Evolutionary conservation across 2,329 filamentous ascomycete species (phyloP).

Genomic region (Seiridium unicorne): DNA sequence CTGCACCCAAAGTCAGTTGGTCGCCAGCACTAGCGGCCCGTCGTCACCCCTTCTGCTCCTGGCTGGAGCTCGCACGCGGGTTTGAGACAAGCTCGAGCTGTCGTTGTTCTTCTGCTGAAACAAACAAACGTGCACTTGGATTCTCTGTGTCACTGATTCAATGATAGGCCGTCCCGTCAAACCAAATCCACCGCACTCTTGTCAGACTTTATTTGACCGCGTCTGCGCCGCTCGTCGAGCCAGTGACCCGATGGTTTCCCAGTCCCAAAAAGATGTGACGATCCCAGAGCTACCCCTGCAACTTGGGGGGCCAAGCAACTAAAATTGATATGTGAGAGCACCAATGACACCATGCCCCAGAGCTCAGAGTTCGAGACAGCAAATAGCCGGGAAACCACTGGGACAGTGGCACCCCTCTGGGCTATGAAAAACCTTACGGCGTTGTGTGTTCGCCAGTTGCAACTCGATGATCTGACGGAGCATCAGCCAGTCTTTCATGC

Average conservation of each 20-base stretch:
- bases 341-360: not conserved
- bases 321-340: not conserved
- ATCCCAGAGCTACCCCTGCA: conserved; percentile 3
- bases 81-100: not conserved
- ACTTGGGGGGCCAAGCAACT: not conserved
- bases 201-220: too few relatives aligned
- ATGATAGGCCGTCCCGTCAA: not conserved
- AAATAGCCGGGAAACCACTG: not conserved
- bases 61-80: conserved; percentile 2
- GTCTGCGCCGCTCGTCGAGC: too few relatives aligned
- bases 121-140: conserved; percentile 2
- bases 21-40: conserved; percentile 4
- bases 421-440: too few relatives aligned
- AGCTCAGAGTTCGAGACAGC: not conserved
- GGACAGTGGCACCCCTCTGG: too few relatives aligned
- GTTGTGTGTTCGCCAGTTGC: too few relatives aligned
- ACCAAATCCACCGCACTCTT: not conserved
- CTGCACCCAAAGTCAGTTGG: conserved; percentile 1
- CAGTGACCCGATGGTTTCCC: too few relatives aligned
- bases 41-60: not conserved
- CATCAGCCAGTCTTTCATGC: not conserved
- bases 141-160: not conserved
- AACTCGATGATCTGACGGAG: too few relatives aligned
- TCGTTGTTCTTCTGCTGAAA: not conserved
- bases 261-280: not conserved